phyloP scores from a whole-genome alignment of 2,329 filamentous ascomycete genomes.

The Pyrenophora tritici-repentis region DNA sequence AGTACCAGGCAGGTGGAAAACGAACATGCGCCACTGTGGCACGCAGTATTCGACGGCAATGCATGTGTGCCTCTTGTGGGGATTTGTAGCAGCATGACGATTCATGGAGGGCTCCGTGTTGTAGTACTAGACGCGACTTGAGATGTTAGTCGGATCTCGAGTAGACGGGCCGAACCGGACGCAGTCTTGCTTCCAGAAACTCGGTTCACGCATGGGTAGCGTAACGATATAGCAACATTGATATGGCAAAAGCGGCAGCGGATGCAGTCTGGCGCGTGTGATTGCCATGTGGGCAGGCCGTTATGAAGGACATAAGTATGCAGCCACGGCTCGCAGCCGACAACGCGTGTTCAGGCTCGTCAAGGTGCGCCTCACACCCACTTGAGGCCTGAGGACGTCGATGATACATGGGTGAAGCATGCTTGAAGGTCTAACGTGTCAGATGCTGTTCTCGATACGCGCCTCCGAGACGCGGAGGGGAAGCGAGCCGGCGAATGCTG shows the following conservation, averaged over 20 bases:
- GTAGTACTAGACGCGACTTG: constrained; percentile 17
- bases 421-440: constrained; percentile 28
- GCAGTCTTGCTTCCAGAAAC: constrained; percentile 4
- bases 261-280: too few relatives aligned
- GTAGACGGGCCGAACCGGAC: constrained; percentile 10
- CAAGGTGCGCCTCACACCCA: constrained; percentile 17
- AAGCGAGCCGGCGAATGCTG: not conserved
- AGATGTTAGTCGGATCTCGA: constrained; percentile 11
- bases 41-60: constrained; percentile 39
- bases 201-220: not conserved
- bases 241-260: too few relatives aligned
- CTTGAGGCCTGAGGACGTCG: constrained; percentile 16
- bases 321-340: constrained; percentile 8
- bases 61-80: constrained; percentile 24
- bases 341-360: constrained; percentile 14
- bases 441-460: constrained; percentile 18
- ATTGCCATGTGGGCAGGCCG: too few relatives aligned
- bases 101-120: constrained; percentile 13
- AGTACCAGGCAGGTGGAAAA: constrained; percentile 13
- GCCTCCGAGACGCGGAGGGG: constrained; percentile 33
- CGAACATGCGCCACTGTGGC: constrained; percentile 44
- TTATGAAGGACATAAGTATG: not conserved
- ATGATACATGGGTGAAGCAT: constrained; percentile 37
- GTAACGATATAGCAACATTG: not conserved
- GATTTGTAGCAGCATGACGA: constrained; percentile 16